A percentile compares a stretch with the other conserved stretches of the same genome.
Evolutionary conservation across 2,329 filamentous ascomycete genomes (phyloP).

Genomic region (Ceratocystiopsis brevicomis): DNA sequence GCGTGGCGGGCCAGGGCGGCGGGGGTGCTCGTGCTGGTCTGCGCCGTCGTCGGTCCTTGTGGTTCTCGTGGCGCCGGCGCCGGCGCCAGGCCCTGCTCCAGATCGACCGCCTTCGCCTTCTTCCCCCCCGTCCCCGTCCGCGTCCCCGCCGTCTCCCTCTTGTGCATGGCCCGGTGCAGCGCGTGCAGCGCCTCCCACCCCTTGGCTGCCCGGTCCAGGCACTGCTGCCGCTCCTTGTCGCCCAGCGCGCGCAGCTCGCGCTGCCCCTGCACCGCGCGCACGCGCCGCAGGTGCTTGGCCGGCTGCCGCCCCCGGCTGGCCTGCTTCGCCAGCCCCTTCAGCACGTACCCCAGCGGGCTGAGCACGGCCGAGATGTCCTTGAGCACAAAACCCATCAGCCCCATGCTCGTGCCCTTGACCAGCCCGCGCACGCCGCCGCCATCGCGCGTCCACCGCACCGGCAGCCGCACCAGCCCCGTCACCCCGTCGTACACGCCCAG

Average conservation of each 20-base stretch:
- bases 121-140: too few relatives aligned
- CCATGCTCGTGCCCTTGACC: conserved; percentile 40
- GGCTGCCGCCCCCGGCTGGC: conserved; percentile 33
- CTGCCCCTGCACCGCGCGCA: conserved; percentile 39
- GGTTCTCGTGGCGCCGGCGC: background rate
- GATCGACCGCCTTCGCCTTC: too few relatives aligned
- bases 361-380: conserved; percentile 45
- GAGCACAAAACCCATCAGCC: conserved; percentile 42
- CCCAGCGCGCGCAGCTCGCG: conserved; percentile 21
- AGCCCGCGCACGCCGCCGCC: conserved; percentile 25
- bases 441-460: conserved; percentile 36
- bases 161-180: conserved; percentile 21
- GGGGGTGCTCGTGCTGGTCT: background rate
- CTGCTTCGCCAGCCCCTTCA: conserved; percentile 47
- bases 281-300: conserved; percentile 32
- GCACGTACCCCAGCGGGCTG: conserved; percentile 40
- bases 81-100: too few relatives aligned
- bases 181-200: conserved; percentile 25
- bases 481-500: conserved; percentile 48
- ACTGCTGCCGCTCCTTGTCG: conserved; percentile 14
- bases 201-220: conserved; percentile 16
- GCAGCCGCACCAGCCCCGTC: conserved; percentile 42
- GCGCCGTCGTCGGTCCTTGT: background rate
- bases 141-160: conserved; percentile 12
- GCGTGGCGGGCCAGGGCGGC: background rate